These are phyloP conservation scores for Viola pubescens DNA, from an alignment of 441 rosid species.

Conservation along the genomic window DNA sequence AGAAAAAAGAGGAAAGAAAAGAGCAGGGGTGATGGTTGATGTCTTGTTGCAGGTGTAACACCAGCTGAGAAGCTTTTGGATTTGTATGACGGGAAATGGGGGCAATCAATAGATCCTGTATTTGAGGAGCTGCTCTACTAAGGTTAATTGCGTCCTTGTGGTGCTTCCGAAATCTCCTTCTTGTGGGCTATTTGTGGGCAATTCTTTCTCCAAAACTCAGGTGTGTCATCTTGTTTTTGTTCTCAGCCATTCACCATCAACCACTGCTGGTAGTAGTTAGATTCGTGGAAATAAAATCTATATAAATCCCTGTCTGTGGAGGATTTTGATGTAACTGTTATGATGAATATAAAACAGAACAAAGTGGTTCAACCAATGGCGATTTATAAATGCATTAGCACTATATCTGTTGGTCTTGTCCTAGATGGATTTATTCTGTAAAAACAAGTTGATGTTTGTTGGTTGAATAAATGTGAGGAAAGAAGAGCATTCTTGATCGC, in stretches of 20 bases:
- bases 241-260: constrained; percentile 1
- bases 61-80: constrained; percentile 94
- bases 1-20: too few relatives aligned
- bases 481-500: too few relatives aligned
- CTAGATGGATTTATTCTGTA: too few relatives aligned
- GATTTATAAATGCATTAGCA: too few relatives aligned
- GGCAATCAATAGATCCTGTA: constrained; percentile 74
- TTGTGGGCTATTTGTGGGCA: too few relatives aligned
- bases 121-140: constrained; percentile 80
- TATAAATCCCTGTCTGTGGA: constrained; percentile 16
- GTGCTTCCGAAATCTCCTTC: constrained; percentile 1
- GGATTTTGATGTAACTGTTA: constrained; percentile 15
- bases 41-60: constrained; percentile 54
- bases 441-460: too few relatives aligned
- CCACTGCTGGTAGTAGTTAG: background rate
- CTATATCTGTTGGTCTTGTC: too few relatives aligned
- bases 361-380: too few relatives aligned
- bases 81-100: constrained; percentile 84
- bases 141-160: constrained; percentile 11
- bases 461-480: too few relatives aligned
- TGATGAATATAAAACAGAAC: too few relatives aligned
- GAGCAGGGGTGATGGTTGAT: background rate
- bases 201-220: constrained; percentile 1
- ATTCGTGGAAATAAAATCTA: constrained; percentile 19
- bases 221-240: constrained; percentile 15